Evolutionary conservation across 805 yeast genomes (phyloP), one percentile per base, ranked within the genome.

Genomic region (Wickerhamomyces subpelliculosus): DNA sequence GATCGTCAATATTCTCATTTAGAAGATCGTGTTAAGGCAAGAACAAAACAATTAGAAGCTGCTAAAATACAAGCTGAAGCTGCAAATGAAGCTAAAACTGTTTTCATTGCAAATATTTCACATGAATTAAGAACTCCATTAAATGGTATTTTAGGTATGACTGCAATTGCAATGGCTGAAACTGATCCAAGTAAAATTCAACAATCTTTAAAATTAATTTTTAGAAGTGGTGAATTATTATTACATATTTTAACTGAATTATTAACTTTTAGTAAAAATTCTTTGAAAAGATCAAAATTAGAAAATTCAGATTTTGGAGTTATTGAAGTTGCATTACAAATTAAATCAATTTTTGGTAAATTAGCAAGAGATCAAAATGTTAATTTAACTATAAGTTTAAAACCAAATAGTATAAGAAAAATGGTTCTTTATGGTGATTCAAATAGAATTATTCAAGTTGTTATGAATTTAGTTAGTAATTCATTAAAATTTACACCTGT

Each of bases 61-160:
- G 93, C 96, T 9, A 84, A 86, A 50, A 73, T 83, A 23, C 84
- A 82, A 55, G 97, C 96, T 0, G 97, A 90, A 61, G 78, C 83
- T 22, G 98, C 98, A 1, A 90, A 90, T 58, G 97, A 93, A 49
- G 96, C 97, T 3, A 93, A 93, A 55, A 89, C 97, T 7, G 88
- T 86, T 7, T 87, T 87, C 56, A 81, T 87, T 51, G 96, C 96
- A 2, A 85, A 89, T 48, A 88, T 87, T 14, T 85, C 96, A 0
- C 96, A 87, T 58, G 98, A 93, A 64, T 68, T 93, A 54, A 75
- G 97, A 49, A 93, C 97, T 0, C 98, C 98, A 2, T 67, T 93
- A 44, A 93, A 93, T 58, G 98, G 98, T 56, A 93, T 93, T 30
- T 65, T 93, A 38, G 97, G 97, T 45, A 85, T 90, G 89, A 85